Evolutionary conservation across 345 rosid species (phyloP), one percentile per base, ranked within the genome.

Genomic region (Capsella bursapastoris): DNA sequence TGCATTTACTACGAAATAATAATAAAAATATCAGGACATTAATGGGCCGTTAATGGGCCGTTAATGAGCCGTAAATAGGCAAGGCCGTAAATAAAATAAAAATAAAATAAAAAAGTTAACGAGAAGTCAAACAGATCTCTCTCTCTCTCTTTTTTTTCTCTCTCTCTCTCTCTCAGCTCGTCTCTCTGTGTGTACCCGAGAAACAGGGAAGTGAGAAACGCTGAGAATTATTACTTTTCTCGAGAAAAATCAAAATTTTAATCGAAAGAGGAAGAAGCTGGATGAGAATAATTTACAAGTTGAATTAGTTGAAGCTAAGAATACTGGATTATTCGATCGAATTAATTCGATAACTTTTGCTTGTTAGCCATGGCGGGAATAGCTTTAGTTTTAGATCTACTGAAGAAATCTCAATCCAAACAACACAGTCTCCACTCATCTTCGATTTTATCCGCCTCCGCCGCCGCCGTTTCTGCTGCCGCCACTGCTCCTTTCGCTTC

Each of bases 401-500:
- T 86, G 57, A 78, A 84, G 90, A 92, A 84, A 81, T 86, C 87
- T 73, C 89, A 86, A 31, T 68, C 89, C 60, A 47, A 90, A 72
- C 40, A 8, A 40, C 87, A 84, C 22, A 57, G 76, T 48, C 51
- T 84, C n/a, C 87, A 87, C 84, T 81, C 89, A 29, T 70, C 86
- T 47, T 85, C 86, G 3, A 74, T 83, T 22, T 83, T 87, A 77
- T 85, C 90, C 12, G 86, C 90, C 66, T 70, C 96, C 48, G 82
- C 91, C 32, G 84, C 88, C 57, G 89, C 87, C 10, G 82, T 91
- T 22, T 68, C 92, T 45, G 83, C 87, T 9, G 85, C 89, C 15
- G 89, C 87, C 22, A 68, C 83, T 52, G 77, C 86, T 64, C 96
- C 99, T 65, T 90, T 92, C 67, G 94, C 96, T 15, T 86, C 91